A percentile compares a stretch with the other conserved stretches of the same genome.
These are phyloP conservation scores for Yamadazyma trypodendri DNA, from an alignment of 1,139 yeast genomes.

Conservation along the genomic window DNA sequence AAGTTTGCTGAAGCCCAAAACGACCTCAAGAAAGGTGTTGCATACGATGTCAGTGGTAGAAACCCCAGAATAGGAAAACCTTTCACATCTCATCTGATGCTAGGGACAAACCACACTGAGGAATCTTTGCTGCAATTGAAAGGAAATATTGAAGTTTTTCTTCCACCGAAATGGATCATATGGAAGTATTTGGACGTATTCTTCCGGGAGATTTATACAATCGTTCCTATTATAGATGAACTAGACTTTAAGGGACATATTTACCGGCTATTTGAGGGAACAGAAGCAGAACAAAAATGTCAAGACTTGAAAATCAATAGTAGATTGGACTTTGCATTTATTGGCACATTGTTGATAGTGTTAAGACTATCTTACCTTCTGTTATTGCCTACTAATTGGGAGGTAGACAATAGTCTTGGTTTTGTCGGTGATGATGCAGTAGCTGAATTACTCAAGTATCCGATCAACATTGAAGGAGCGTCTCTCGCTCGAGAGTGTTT, in stretches of 20 bases:
- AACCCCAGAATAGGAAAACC: background rate
- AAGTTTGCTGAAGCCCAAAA: background rate
- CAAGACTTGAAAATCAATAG: conserved; percentile 10
- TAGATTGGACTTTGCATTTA: conserved; percentile 21
- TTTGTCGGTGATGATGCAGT: background rate
- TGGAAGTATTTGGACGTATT: conserved; percentile 47
- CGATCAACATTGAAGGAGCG: conserved; percentile 30
- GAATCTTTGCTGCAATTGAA: conserved; percentile 18
- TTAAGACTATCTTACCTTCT: conserved; percentile 25
- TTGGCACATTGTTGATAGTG: conserved; percentile 23
- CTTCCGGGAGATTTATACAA: conserved; percentile 44
- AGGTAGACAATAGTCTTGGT: background rate
- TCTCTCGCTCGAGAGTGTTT: conserved; percentile 38
- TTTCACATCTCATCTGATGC: background rate
- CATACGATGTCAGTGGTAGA: background rate
- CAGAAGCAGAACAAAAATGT: conserved; percentile 13
- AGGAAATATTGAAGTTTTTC: conserved; percentile 35
- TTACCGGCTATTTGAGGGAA: conserved; percentile 19
- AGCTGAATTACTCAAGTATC: conserved; percentile 4
- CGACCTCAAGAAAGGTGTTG: background rate
- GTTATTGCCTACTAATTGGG: conserved; percentile 8
- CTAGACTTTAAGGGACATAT: conserved; percentile 18
- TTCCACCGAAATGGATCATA: conserved; percentile 43
- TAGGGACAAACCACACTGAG: conserved; percentile 21
- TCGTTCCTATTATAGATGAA: conserved; percentile 51